Evolutionary conservation across 2,329 filamentous ascomycete genomes (phyloP).

Genomic region (Exserohilum turcica): DNA sequence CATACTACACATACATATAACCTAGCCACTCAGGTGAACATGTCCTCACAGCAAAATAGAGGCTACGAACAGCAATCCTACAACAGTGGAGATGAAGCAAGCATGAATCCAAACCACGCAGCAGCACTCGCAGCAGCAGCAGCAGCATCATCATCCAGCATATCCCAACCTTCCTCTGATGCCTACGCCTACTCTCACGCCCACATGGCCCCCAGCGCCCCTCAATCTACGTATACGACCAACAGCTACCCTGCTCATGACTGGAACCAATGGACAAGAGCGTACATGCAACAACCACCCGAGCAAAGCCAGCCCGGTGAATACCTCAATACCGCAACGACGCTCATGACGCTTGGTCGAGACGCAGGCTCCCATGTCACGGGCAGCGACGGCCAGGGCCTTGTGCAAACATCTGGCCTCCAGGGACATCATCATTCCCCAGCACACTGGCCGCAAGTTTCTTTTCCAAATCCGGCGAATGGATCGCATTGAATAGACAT

Average conservation of each 20-base stretch:
- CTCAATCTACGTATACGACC: slow-evolving; percentile 30
- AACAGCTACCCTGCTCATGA: slow-evolving; percentile 19
- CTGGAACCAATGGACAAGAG: slow-evolving; percentile 46
- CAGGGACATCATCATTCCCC: slow-evolving; percentile 24
- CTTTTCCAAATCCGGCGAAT: slow-evolving; percentile 31
- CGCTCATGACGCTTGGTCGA: slow-evolving; percentile 47
- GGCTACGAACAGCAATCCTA: slow-evolving; percentile 39
- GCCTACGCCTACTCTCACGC: slow-evolving; percentile 34
- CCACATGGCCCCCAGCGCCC: slow-evolving; percentile 21
- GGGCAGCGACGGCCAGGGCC: slow-evolving; percentile 23
- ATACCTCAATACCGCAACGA: slow-evolving; percentile 48
- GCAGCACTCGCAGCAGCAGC: slow-evolving; percentile 37
- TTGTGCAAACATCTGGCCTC: slow-evolving; percentile 29
- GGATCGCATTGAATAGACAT: not conserved
- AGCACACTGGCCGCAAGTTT: slow-evolving; percentile 41
- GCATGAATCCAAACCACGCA: slow-evolving; percentile 39
- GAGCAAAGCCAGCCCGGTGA: slow-evolving; percentile 33
- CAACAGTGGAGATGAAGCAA: slow-evolving; percentile 29
- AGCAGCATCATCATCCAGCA: slow-evolving; percentile 29
- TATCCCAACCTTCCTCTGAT: slow-evolving; percentile 28
- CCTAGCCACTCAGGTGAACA: slow-evolving; percentile 26
- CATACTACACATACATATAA: slow-evolving; percentile 32
- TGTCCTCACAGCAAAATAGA: slow-evolving; percentile 28
- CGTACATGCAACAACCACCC: slow-evolving; percentile 35
- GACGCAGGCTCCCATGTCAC: slow-evolving; percentile 29